A percentile compares a stretch with the other conserved stretches of the same genome.
Conservation (phyloP, 805 yeast genomes). For the Kodamaea hsintzibuensis region DNA sequence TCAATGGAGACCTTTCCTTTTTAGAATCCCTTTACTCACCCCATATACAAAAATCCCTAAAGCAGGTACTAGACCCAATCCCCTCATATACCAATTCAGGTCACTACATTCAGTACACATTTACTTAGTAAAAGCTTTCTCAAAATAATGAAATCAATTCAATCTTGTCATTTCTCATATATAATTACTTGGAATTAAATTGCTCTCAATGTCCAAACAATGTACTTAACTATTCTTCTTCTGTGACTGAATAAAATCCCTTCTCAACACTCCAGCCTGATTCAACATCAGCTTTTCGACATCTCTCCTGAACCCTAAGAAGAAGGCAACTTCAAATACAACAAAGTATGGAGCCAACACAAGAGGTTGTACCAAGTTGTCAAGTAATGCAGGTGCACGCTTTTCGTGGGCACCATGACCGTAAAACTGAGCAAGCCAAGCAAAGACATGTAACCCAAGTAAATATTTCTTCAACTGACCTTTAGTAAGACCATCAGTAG, state of each 20-base stretch:
- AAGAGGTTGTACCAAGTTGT: slow-evolving; percentile 79
- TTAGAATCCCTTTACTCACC: too few species aligned
- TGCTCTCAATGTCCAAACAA: neutral
- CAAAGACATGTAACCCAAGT: slow-evolving; percentile 41
- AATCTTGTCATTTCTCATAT: neutral
- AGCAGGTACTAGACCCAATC: too few species aligned
- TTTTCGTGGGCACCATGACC: slow-evolving; percentile 86
- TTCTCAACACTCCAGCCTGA: slow-evolving; percentile 42
- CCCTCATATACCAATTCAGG: too few species aligned
- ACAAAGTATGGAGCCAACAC: slow-evolving; percentile 93
- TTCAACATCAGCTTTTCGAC: slow-evolving; percentile 51
- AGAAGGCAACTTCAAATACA: slow-evolving; percentile 70
- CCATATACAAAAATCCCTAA: too few species aligned
- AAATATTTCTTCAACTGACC: neutral
- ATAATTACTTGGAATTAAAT: neutral
- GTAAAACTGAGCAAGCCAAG: slow-evolving; percentile 84
- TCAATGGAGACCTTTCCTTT: too few species aligned
- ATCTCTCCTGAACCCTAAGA: slow-evolving; percentile 59
- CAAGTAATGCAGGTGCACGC: slow-evolving; percentile 84
- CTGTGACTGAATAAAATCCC: slow-evolving; percentile 22
- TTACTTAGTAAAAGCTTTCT: too few species aligned
- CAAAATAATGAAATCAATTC: too few species aligned
- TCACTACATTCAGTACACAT: too few species aligned
- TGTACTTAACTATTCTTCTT: neutral
- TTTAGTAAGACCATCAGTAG: neutral